Conservation (phyloP, 164 flowering plant species). For the Berberis vulgaris region DNA sequence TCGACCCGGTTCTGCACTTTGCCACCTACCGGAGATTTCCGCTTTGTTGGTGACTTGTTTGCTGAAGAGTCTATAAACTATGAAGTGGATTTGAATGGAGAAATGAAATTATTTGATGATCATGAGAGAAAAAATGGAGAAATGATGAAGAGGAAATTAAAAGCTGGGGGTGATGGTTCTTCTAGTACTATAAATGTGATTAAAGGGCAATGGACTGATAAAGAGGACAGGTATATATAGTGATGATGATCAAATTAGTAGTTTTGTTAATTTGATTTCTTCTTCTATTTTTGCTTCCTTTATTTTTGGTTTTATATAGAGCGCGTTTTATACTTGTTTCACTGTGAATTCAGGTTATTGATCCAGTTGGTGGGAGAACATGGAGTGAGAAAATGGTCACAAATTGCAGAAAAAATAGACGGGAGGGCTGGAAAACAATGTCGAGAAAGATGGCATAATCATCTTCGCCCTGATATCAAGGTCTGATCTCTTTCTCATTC, state of each 20-base stretch:
- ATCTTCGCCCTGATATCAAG: conserved; percentile 84
- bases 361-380: background rate
- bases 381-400: conserved; percentile 64
- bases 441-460: conserved; percentile 94
- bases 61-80: background rate
- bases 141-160: background rate
- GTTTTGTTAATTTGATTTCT: background rate
- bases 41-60: too few relatives aligned
- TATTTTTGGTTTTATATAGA: background rate
- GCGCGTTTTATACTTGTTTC: background rate
- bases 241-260: background rate
- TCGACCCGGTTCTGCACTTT: too few relatives aligned
- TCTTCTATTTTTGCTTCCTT: background rate
- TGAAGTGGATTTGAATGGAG: background rate
- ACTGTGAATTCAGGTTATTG: background rate
- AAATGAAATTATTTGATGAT: background rate
- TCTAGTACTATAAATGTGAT: background rate
- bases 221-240: background rate
- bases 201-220: background rate
- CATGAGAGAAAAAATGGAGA: background rate
- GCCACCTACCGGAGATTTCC: too few relatives aligned
- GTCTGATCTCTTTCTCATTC: conserved; percentile 16
- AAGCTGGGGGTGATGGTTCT: background rate
- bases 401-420: conserved; percentile 47
- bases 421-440: conserved; percentile 95